A percentile compares a stretch with the other conserved stretches of the same genome.
Conservation (phyloP, 139 green algal species). For the Trebouxia sp. region DNA sequence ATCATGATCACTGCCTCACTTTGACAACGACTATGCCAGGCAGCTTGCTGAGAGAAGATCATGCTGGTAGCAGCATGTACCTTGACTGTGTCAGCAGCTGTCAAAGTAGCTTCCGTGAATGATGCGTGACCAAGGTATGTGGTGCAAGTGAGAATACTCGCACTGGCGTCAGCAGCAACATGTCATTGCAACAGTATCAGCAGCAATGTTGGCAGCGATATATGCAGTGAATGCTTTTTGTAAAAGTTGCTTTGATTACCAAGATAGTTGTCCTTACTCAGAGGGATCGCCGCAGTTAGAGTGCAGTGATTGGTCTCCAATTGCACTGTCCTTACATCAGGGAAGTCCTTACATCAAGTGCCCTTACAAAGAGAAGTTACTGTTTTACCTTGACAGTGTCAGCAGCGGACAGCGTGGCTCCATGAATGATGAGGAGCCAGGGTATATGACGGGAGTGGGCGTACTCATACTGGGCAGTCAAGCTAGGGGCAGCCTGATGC, state of each 20-base stretch:
- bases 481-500: conserved; percentile 52
- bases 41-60: neutral
- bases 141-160: neutral
- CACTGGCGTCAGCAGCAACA: no score
- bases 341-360: neutral
- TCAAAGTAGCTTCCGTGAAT: neutral
- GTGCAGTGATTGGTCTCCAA: no score
- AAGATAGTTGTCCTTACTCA: no score
- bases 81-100: neutral
- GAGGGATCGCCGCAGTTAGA: no score
- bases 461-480: conserved; percentile 84
- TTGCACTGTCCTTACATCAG: neutral
- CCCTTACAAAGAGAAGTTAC: no score
- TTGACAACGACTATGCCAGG: neutral
- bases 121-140: neutral
- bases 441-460: conserved; percentile 58
- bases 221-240: neutral
- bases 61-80: neutral
- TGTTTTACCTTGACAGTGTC: conserved; percentile 53
- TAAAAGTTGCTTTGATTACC: no score
- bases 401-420: conserved; percentile 18
- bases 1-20: neutral
- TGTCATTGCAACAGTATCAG: no score
- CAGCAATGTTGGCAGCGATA: neutral
- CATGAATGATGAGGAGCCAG: conserved; percentile 79